Conservation (phyloP, 208 protist genomes). For the Endotrypanum monterogeii region DNA sequence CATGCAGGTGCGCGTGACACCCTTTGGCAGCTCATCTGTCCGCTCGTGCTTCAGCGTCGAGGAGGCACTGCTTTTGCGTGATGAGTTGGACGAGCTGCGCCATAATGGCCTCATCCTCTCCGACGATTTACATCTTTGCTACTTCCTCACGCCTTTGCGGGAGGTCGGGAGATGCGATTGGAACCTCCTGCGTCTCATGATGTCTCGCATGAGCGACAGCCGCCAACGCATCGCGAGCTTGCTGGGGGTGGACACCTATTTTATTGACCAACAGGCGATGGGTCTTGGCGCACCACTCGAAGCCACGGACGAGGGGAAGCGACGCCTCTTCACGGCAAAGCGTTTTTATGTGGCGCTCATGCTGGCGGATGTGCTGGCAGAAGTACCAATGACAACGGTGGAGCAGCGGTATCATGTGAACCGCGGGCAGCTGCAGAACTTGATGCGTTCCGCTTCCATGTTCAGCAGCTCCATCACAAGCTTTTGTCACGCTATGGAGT, state of each 20-base stretch:
- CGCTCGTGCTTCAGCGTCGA: conserved; percentile 84
- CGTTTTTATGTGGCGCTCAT: conserved; percentile 92
- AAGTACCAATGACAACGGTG: conserved; percentile 74
- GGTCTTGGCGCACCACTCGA: conserved; percentile 38
- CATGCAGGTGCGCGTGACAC: conserved; percentile 39
- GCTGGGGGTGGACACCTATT: conserved; percentile 75
- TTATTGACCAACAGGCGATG: conserved; percentile 75
- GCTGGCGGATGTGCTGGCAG: conserved; percentile 80
- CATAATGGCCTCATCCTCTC: conserved; percentile 77
- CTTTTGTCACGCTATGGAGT: conserved; percentile 91
- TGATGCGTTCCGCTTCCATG: conserved; percentile 83
- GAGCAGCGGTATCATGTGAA: conserved; percentile 74
- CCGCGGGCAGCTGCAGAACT: conserved; percentile 81
- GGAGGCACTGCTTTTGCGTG: conserved; percentile 71
- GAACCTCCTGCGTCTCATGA: conserved; percentile 60
- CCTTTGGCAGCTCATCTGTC: conserved; percentile 76
- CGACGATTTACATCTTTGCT: conserved; percentile 92
- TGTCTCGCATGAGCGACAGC: conserved; percentile 63
- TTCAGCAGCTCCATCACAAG: conserved; percentile 88
- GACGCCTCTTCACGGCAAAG: conserved; percentile 66
- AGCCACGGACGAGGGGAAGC: conserved; percentile 37
- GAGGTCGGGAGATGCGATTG: conserved; percentile 81
- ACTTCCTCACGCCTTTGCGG: conserved; percentile 86
- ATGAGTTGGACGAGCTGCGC: conserved; percentile 70
- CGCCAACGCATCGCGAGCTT: conserved; percentile 81